Conservation (phyloP, 768 basidiomycete genomes). For the Leccinum sublutescens region DNA sequence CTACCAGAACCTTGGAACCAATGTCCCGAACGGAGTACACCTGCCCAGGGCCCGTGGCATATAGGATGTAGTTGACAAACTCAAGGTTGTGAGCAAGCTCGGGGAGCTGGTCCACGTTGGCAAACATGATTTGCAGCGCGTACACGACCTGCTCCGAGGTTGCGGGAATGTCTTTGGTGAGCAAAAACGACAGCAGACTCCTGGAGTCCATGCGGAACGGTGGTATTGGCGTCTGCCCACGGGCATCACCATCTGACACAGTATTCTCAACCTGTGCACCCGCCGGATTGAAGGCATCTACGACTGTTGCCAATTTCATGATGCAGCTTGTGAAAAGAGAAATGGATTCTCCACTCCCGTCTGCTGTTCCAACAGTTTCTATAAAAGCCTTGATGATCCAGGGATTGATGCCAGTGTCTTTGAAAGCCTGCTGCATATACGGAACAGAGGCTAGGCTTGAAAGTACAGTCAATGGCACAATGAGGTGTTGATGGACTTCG, state of each 20-base stretch:
- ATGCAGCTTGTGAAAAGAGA: conserved; percentile 4
- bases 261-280: not conserved
- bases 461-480: conserved; percentile 3
- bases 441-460: not conserved
- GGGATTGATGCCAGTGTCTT: not conserved
- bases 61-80: conserved; percentile 6
- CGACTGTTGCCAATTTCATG: not conserved
- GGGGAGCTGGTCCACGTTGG: not conserved
- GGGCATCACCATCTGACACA: not conserved
- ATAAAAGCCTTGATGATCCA: conserved; percentile 1
- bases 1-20: not conserved
- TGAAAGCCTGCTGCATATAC: not conserved
- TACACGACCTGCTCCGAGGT: conserved; percentile 2
- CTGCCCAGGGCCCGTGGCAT: conserved; percentile 1
- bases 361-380: not conserved
- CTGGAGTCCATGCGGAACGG: not conserved
- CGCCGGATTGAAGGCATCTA: not conserved
- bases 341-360: not conserved
- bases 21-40: conserved; percentile 2
- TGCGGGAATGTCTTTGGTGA: not conserved
- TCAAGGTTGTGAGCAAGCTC: not conserved
- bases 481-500: not conserved
- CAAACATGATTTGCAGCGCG: conserved; percentile 2
- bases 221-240: not conserved
- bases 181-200: conserved; percentile 1